Evolutionary conservation across 306 rosid genomes (phyloP), one percentile per base, ranked within the genome.

Genomic region (Prunus kanzakura): DNA sequence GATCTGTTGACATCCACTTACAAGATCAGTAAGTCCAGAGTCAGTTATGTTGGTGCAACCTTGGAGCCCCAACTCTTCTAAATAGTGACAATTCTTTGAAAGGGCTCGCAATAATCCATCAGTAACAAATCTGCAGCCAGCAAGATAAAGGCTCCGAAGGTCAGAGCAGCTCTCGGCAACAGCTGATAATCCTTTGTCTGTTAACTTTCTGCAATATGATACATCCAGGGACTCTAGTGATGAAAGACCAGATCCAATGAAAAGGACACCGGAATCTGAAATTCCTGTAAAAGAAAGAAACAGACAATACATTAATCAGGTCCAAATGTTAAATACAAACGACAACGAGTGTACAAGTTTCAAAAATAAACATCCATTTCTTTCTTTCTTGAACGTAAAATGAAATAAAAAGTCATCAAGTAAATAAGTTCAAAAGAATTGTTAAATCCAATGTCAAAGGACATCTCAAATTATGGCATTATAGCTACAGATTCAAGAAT

Each of bases 151-250:
- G 68, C 55, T 77, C 54, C 76, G 83, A 15, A 95, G 82, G 84
- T 82, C 90, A 49, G 84, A 41, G 73, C 99, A 92, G 68, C 99
- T 96, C 79, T 80, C 76, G 29, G 99, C 97, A 80, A 95, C 89
- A 76, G 91, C 90, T 11, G 89, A 82, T 43, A 92, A 80, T 76
- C 99, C 97, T 85, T 84, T 89, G 86, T 92, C 94, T 0, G 93
- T 88, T 76, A 95, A 78, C 89, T 89, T 89, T 79, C 91, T 88
- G 90, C 99, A 95, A 83, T 88, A 85, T 11, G 99, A 88, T 50
- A 92, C 90, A 74, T 95, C 97, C 86, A 95, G 83, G 22, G 90
- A 88, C 81, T 89, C 90, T 23, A 92, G 88, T 3, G 77, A 86
- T 27, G 96, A 82, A 79, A 95, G 93, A 74, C 91, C 89, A 18